These are phyloP conservation scores for Arabis hirsuta DNA, from an alignment of 345 rosid species.

Conservation along the genomic window DNA sequence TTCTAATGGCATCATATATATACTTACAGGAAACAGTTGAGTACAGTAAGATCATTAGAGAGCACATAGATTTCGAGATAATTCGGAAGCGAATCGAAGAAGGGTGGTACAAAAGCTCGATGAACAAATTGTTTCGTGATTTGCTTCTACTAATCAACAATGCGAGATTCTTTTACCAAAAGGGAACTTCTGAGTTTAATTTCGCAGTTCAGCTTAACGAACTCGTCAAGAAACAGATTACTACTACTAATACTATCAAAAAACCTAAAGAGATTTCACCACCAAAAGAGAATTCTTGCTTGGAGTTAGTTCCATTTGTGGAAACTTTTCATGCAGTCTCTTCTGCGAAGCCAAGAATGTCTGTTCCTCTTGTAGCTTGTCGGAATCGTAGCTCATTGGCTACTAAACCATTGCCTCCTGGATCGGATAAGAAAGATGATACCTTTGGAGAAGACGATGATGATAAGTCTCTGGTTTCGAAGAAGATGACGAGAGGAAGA, in stretches of 20 bases:
- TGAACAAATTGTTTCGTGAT: conserved; percentile 53
- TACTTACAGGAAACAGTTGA: conserved; percentile 50
- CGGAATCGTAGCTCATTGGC: conserved; percentile 55
- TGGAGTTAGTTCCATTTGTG: background rate
- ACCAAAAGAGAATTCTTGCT: conserved; percentile 15
- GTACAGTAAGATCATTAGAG: conserved; percentile 48
- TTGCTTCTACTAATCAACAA: conserved; percentile 64
- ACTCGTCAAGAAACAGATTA: conserved; percentile 52
- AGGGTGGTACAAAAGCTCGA: conserved; percentile 51
- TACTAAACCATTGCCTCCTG: conserved; percentile 29
- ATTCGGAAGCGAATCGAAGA: conserved; percentile 49
- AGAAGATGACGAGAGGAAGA: conserved; percentile 40
- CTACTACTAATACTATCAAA: conserved; percentile 23
- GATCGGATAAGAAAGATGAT: conserved; percentile 18
- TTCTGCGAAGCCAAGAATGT: conserved; percentile 43
- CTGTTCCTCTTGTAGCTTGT: conserved; percentile 49
- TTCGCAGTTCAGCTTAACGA: conserved; percentile 52
- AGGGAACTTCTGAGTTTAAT: conserved; percentile 47
- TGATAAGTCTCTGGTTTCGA: conserved; percentile 28
- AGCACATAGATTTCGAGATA: conserved; percentile 59
- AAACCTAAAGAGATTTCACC: conserved; percentile 20
- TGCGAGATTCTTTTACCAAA: conserved; percentile 49
- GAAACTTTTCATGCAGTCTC: conserved; percentile 16
- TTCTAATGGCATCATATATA: too few species aligned
- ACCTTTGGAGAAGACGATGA: conserved; percentile 33